Evolutionary conservation across 805 yeast species (phyloP), one percentile per base, ranked within the genome.

Genomic region (Kodamaea restingae): DNA sequence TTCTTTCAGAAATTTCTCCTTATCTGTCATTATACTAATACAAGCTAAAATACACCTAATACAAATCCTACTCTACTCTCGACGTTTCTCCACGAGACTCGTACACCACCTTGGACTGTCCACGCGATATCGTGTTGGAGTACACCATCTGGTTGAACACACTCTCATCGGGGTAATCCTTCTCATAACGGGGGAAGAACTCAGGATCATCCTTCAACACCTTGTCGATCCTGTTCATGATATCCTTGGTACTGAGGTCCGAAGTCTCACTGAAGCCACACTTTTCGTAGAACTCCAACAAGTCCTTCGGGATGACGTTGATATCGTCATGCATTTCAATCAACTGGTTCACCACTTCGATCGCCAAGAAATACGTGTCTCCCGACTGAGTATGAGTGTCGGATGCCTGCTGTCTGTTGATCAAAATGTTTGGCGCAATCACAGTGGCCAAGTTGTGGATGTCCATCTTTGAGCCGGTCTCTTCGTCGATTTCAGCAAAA

Each of bases 371-470:
- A 55, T 90, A 88, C 18, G 77, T 75, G 47, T 87, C 93, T 28
- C 91, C 78, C 2, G 66, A 53, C 30, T 60, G 60, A 12, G 45
- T 47, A 10, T 43, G 36, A 4, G 53, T 46, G 14, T 50, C 55
- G 2, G 51, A 45, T 9, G 63, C 60, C 4, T 51, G 52, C 9
- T 73, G 77, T 45, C 73, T 75, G 1, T 82, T 62, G 50, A 82
- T 83, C 29, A 95, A 68, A 32, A 93, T 81, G 54, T 90, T 93
- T 1, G 99, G 99, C 0, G 97, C 85, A 36, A 93, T 73, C 2
- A 93, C 99, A 0, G 98, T 93, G 2, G 98, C 95, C 46, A 93
- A 71, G 58, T 93, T 93, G 56, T 88, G 95, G 24, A 85, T 78
- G 57, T 91, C 97, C 98, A 93, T 93, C 65, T 91, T 93, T 3